A percentile compares a stretch with the other conserved stretches of the same genome.
These are phyloP conservation scores for Lepraria neglecta DNA, from an alignment of 495 filamentous ascomycete species.

Conservation along the genomic window DNA sequence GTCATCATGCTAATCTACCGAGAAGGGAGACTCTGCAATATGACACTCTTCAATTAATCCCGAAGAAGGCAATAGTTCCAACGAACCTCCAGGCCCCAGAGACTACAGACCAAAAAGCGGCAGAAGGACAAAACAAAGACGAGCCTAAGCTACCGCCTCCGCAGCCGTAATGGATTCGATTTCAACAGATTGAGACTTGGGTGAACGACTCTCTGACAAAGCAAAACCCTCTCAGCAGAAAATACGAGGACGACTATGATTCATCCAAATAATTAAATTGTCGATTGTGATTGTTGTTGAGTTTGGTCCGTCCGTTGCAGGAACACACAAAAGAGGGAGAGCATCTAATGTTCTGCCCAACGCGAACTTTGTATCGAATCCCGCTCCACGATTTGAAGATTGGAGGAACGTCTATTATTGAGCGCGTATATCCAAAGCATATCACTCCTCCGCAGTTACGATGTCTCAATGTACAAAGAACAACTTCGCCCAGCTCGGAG, in stretches of 20 bases:
- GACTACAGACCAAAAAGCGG: no score
- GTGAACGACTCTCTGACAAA: conserved; percentile 1
- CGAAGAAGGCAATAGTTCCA: no score
- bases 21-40: neutral
- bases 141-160: no score
- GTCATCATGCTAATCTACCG: neutral
- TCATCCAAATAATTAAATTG: no score
- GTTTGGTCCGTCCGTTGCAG: conserved; percentile 4
- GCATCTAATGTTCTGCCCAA: neutral
- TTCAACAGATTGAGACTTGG: neutral
- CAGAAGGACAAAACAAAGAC: no score
- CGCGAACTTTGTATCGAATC: conserved; percentile 4
- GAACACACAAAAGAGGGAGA: conserved; percentile 9
- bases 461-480: neutral
- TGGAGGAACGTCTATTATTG: neutral
- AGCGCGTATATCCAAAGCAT: conserved; percentile 15
- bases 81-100: no score
- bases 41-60: no score
- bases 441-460: neutral
- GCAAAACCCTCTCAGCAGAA: conserved; percentile 1
- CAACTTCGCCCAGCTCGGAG: neutral
- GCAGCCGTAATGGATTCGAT: no score
- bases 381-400: conserved; percentile 7
- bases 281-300: neutral
- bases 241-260: neutral